These are phyloP conservation scores for Phytomonas sp. DNA, from an alignment of 208 protist genomes.

Conservation along the genomic window DNA sequence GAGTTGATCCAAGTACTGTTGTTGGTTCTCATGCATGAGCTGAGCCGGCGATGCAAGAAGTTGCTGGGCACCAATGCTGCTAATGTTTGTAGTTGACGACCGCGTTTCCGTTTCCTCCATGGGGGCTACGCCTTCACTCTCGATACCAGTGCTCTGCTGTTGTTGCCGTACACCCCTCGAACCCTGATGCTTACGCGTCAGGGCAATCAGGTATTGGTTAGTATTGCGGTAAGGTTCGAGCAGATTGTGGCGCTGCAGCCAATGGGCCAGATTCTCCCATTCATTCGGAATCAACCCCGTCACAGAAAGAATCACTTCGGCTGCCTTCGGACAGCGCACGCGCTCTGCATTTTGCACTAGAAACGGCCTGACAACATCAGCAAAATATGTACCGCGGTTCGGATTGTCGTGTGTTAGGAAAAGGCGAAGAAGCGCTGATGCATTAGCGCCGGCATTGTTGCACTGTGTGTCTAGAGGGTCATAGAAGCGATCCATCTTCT, in stretches of 20 bases:
- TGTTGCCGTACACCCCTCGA: conserved; percentile 11
- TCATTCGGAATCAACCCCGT: conserved; percentile 75
- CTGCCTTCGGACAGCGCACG: conserved; percentile 65
- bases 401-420: conserved; percentile 96
- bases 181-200: conserved; percentile 9
- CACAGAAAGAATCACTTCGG: conserved; percentile 81
- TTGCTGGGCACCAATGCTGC: conserved; percentile 8
- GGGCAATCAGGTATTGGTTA: conserved; percentile 92
- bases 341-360: conserved; percentile 82
- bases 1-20: conserved; percentile 94
- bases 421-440: conserved; percentile 87
- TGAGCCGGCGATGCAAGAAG: conserved; percentile 12
- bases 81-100: background rate
- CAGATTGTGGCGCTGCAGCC: conserved; percentile 89
- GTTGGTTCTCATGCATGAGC: conserved; percentile 80
- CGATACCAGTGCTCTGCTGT: background rate
- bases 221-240: conserved; percentile 61
- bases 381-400: conserved; percentile 92
- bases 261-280: conserved; percentile 91
- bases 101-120: conserved; percentile 1
- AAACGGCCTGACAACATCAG: conserved; percentile 79
- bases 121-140: background rate
- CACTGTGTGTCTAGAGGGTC: conserved; percentile 96
- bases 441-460: conserved; percentile 87
- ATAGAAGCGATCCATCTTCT: conserved; percentile 65